A percentile compares a stretch with the other conserved stretches of the same genome.
phyloP scores from a whole-genome alignment of 768 basidiomycete species.

The Lactifluus piperatus region DNA sequence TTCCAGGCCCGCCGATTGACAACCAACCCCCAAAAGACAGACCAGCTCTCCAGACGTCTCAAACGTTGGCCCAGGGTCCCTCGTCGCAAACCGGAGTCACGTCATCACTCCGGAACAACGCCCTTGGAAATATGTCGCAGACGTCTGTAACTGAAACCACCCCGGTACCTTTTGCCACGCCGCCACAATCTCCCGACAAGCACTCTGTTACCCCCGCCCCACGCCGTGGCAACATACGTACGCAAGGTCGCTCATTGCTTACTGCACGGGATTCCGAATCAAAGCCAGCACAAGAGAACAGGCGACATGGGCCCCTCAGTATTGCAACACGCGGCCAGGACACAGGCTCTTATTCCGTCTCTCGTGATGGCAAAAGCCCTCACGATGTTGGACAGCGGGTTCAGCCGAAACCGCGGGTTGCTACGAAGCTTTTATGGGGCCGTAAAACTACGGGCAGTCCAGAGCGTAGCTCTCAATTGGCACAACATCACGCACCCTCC shows the following conservation, averaged over 20 bases:
- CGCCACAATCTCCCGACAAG: constrained; percentile 4
- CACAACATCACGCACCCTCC: background rate
- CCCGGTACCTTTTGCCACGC: background rate
- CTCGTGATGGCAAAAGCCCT: background rate
- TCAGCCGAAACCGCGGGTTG: background rate
- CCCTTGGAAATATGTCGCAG: background rate
- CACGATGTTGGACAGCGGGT: background rate
- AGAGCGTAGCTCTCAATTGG: background rate
- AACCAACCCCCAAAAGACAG: background rate
- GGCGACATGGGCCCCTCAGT: background rate
- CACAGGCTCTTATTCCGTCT: background rate
- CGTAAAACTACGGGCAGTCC: background rate
- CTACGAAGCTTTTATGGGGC: background rate
- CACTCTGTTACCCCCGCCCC: background rate
- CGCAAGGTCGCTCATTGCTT: background rate
- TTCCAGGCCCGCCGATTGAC: background rate
- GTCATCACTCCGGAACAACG: background rate
- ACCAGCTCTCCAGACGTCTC: background rate
- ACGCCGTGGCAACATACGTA: constrained; percentile 3
- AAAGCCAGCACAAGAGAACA: background rate
- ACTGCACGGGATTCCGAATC: background rate
- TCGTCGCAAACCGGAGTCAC: background rate
- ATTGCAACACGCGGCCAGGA: background rate
- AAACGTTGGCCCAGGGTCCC: background rate
- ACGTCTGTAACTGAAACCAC: background rate